Conservation (phyloP, 2,329 filamentous ascomycete species). For the Fusarium poae region DNA sequence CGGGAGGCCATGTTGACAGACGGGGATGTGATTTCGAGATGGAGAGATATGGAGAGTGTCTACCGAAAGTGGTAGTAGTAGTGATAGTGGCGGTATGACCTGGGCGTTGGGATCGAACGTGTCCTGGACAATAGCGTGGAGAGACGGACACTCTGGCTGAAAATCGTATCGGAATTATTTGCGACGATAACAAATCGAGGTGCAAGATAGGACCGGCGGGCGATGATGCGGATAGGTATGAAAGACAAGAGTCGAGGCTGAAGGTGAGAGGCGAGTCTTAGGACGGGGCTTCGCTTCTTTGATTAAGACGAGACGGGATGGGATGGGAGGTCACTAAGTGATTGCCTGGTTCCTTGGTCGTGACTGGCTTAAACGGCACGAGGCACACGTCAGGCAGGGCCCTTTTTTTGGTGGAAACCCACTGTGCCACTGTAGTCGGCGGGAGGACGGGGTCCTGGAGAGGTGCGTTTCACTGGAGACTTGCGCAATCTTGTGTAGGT, state of each 20-base stretch:
- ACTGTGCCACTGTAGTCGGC: constrained; percentile 36
- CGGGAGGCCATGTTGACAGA: constrained; percentile 81
- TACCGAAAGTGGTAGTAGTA: constrained; percentile 24
- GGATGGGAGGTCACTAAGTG: constrained; percentile 41
- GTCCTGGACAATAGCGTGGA: constrained; percentile 46
- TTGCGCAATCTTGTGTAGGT: constrained; percentile 12
- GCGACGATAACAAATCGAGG: constrained; percentile 25
- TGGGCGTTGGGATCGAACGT: constrained; percentile 46
- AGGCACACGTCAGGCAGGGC: constrained; percentile 47
- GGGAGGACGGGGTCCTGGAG: constrained; percentile 37
- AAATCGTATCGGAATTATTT: constrained; percentile 31
- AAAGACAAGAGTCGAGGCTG: constrained; percentile 41
- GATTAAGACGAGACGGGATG: constrained; percentile 41
- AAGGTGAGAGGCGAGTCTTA: constrained; percentile 42
- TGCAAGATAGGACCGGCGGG: constrained; percentile 20
- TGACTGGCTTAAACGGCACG: constrained; percentile 42
- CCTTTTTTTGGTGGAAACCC: constrained; percentile 36
- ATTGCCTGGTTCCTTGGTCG: constrained; percentile 41
- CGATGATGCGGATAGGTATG: constrained; percentile 25
- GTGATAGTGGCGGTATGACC: constrained; percentile 45
- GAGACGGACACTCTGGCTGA: constrained; percentile 33
- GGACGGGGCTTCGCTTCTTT: constrained; percentile 43
- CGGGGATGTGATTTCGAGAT: constrained; percentile 47
- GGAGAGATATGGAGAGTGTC: constrained; percentile 33
- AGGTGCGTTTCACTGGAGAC: constrained; percentile 15